A percentile compares a stretch with the other conserved stretches of the same genome.
Conservation (phyloP, 2,329 filamentous ascomycete species). For the Stagonosporopsis tanaceti region DNA sequence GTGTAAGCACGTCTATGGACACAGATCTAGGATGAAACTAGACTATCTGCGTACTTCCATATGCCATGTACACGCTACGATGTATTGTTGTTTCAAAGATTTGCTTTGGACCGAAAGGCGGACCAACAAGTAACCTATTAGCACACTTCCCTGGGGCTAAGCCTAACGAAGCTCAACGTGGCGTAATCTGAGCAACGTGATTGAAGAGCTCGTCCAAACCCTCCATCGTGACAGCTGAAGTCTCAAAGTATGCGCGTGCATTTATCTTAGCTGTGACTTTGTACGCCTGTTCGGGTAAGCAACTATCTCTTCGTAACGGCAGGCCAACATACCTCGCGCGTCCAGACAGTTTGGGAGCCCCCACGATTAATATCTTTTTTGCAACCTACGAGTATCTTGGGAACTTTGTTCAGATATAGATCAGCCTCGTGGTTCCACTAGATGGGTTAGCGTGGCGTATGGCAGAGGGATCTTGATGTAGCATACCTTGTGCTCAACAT, state of each 20-base stretch:
- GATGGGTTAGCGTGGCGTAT: not conserved
- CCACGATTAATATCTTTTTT: constrained; percentile 19
- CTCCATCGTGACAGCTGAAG: constrained; percentile 19
- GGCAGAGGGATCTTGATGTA: not conserved
- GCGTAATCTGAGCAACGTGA: constrained; percentile 14
- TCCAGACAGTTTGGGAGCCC: constrained; percentile 5
- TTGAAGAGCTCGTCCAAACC: constrained; percentile 24
- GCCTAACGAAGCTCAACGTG: not conserved
- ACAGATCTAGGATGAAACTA: too few relatives aligned
- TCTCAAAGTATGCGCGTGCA: constrained; percentile 28
- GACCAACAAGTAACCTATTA: too few relatives aligned
- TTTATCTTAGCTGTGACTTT: constrained; percentile 23
- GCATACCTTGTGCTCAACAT: constrained; percentile 20
- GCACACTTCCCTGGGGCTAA: too few relatives aligned
- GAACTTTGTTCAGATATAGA: constrained; percentile 15
- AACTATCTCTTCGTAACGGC: not conserved
- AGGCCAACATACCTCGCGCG: not conserved
- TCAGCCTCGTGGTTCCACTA: constrained; percentile 26
- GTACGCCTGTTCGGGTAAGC: constrained; percentile 16
- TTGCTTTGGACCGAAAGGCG: too few relatives aligned
- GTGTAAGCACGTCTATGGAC: too few relatives aligned
- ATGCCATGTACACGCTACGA: too few relatives aligned
- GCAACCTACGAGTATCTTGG: constrained; percentile 28
- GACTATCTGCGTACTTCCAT: too few relatives aligned
- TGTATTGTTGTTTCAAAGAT: too few relatives aligned